Evolutionary conservation across 2,329 filamentous ascomycete species (phyloP).

Genomic region (Alternaria hordeiaustralica): DNA sequence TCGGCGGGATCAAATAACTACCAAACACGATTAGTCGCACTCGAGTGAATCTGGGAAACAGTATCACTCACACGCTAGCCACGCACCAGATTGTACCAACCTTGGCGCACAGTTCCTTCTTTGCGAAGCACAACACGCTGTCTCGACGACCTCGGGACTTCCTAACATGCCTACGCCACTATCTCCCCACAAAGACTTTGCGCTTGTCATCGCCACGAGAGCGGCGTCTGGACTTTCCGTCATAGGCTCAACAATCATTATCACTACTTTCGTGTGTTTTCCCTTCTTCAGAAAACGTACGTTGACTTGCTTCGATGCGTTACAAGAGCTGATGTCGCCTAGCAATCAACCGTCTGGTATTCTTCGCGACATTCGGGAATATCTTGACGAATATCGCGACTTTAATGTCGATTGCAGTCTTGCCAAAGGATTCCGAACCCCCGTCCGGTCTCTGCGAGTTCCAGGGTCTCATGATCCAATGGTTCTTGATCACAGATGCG

Average conservation of each 20-base stretch:
- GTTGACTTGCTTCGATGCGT: neutral
- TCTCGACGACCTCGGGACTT: neutral
- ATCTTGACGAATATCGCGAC: slow-evolving; percentile 79
- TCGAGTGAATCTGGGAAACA: neutral
- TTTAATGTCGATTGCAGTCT: slow-evolving; percentile 70
- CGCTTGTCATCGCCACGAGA: slow-evolving; percentile 70
- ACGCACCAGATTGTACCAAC: neutral
- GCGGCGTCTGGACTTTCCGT: slow-evolving; percentile 74
- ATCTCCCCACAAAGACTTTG: slow-evolving; percentile 28
- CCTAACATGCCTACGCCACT: slow-evolving; percentile 20
- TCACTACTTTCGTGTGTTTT: slow-evolving; percentile 72
- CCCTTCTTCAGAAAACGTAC: slow-evolving; percentile 72
- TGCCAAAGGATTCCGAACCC: slow-evolving; percentile 46
- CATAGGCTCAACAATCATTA: slow-evolving; percentile 73
- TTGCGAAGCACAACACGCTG: neutral
- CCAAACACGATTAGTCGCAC: neutral
- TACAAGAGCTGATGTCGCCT: neutral
- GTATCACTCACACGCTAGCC: neutral
- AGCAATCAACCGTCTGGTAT: slow-evolving; percentile 82
- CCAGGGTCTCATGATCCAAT: slow-evolving; percentile 81
- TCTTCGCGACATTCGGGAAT: slow-evolving; percentile 84
- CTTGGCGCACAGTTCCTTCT: neutral
- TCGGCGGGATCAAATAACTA: neutral
- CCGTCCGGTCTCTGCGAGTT: slow-evolving; percentile 71
- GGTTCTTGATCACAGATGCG: slow-evolving; percentile 57